A percentile compares a stretch with the other conserved stretches of the same genome.
Evolutionary conservation across 257 asterid species (phyloP).

Genomic region (Ilex asprella): DNA sequence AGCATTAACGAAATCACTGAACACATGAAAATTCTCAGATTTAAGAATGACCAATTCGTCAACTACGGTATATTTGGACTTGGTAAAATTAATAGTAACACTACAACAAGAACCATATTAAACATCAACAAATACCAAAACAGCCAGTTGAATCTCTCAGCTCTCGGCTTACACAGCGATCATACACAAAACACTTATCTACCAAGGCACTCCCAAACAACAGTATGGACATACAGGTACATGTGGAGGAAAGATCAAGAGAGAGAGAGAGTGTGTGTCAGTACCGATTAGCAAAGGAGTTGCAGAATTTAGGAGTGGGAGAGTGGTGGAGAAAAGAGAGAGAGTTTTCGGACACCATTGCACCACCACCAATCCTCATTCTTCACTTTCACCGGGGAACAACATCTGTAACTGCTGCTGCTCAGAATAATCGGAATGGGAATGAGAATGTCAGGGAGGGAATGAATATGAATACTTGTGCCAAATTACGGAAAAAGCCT

Average conservation of each 20-base stretch:
- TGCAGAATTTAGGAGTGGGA: constrained; percentile 37
- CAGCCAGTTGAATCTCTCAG: not conserved
- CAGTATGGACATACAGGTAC: not conserved
- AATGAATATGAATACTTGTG: not conserved
- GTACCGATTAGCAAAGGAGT: constrained; percentile 50
- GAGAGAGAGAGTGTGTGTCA: not conserved
- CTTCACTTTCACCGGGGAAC: not conserved
- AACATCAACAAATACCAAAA: not conserved
- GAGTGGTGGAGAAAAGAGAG: constrained; percentile 15
- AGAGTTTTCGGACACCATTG: not conserved
- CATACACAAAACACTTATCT: too few relatives aligned
- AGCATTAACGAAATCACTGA: too few relatives aligned
- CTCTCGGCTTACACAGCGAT: not conserved
- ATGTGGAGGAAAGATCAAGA: not conserved
- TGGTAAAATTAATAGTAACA: not conserved
- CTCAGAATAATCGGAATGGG: not conserved
- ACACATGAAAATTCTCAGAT: too few relatives aligned
- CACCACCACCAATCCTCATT: not conserved
- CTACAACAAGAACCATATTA: not conserved
- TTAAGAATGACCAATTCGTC: too few relatives aligned
- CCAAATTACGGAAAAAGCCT: not conserved
- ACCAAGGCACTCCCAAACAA: too few relatives aligned
- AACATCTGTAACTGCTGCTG: not conserved
- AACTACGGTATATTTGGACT: too few relatives aligned
- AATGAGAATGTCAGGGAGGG: not conserved